phyloP scores from a whole-genome alignment of 768 basidiomycete species.

The Hygrophorus pudorinus region DNA sequence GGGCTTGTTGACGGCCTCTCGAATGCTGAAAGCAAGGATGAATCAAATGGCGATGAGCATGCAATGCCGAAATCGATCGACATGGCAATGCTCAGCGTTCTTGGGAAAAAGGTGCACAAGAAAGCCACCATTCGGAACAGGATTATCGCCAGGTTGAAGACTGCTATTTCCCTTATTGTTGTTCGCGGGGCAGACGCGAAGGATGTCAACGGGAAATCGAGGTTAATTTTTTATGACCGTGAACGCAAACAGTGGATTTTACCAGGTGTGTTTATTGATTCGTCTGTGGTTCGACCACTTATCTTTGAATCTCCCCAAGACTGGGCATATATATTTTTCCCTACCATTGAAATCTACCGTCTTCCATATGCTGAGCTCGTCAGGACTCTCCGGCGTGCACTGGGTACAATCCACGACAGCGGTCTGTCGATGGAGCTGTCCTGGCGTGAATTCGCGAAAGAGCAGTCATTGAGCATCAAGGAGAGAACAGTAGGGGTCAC shows the following conservation, averaged over 20 bases:
- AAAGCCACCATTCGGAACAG: constrained; percentile 20
- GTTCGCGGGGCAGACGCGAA: constrained; percentile 27
- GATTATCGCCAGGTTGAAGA: constrained; percentile 26
- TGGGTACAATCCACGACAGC: constrained; percentile 13
- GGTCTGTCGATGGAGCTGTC: constrained; percentile 15
- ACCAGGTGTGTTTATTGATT: constrained; percentile 18
- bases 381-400: constrained; percentile 22
- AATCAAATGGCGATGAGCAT: constrained; percentile 3
- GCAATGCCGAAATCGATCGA: constrained; percentile 14
- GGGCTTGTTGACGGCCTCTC: constrained; percentile 7
- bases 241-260: constrained; percentile 16
- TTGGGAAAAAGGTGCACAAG: constrained; percentile 24
- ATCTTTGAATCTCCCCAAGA: constrained; percentile 18
- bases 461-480: too few relatives aligned
- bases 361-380: constrained; percentile 36
- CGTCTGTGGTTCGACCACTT: not conserved
- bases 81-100: constrained; percentile 28
- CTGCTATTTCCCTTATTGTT: constrained; percentile 29
- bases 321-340: constrained; percentile 40
- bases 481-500: too few relatives aligned
- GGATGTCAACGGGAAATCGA: constrained; percentile 7
- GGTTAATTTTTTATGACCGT: not conserved
- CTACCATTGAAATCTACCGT: constrained; percentile 27
- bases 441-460: constrained; percentile 5
- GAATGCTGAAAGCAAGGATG: not conserved